Evolutionary conservation across 768 basidiomycete genomes (phyloP).

Genomic region (Macrolepiota fuliginosa): DNA sequence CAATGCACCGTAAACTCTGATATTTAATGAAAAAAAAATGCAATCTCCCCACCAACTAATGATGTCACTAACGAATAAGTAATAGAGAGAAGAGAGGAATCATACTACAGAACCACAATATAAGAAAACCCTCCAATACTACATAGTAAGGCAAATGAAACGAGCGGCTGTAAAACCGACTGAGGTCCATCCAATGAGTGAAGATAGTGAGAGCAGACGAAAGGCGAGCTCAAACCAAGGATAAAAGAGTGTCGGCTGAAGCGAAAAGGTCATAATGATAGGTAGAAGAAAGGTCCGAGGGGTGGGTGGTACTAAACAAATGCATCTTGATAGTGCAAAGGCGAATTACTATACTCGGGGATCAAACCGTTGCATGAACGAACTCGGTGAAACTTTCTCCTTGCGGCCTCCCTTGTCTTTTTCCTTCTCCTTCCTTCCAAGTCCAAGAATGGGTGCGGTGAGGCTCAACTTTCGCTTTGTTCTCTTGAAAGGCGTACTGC

Average conservation of each 20-base stretch:
- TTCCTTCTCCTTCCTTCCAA: slow-evolving; percentile 56
- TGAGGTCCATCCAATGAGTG: slow-evolving; percentile 5
- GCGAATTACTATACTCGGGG: not conserved
- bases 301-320: not conserved
- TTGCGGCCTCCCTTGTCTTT: slow-evolving; percentile 35
- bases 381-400: slow-evolving; percentile 19
- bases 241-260: not conserved
- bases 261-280: slow-evolving; percentile 9
- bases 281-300: slow-evolving; percentile 3
- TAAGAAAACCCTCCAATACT: not conserved
- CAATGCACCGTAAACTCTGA: not conserved
- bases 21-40: not conserved
- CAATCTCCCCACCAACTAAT: not conserved
- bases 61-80: not conserved
- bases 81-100: not conserved
- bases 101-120: not conserved
- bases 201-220: not conserved
- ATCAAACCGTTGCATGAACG: slow-evolving; percentile 15
- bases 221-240: not conserved
- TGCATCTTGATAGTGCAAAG: not conserved
- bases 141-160: not conserved
- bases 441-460: slow-evolving; percentile 57
- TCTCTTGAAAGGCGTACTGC: slow-evolving; percentile 29
- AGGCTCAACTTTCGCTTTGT: slow-evolving; percentile 69
- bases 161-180: not conserved